Evolutionary conservation across 163 green algal species (phyloP).

Genomic region (Coccomyxa subellipsoidea): DNA sequence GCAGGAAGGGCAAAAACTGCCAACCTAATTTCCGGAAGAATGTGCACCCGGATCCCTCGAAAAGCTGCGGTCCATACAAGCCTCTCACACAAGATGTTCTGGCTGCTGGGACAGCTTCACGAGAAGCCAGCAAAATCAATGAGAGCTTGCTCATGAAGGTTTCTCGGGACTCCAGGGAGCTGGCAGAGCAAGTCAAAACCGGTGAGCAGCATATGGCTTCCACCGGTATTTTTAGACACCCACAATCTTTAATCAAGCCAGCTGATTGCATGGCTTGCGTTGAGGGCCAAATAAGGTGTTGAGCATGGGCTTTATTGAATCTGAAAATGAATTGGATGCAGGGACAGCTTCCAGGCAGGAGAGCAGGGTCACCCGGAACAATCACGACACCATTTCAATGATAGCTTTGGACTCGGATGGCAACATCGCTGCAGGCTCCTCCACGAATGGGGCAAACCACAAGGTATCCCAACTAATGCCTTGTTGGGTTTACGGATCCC

Average conservation of each 20-base stretch:
- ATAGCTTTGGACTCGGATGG: slow-evolving; percentile 40
- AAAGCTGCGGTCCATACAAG: slow-evolving; percentile 62
- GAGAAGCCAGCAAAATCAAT: not conserved
- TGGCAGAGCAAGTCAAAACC: not conserved
- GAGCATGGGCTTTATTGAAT: no score
- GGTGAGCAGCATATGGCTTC: not conserved
- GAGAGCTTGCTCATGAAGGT: not conserved
- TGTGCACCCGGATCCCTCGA: slow-evolving; percentile 48
- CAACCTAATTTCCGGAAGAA: slow-evolving; percentile 73
- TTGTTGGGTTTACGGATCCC: not conserved
- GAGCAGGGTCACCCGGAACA: not conserved
- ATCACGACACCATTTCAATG: slow-evolving; percentile 66
- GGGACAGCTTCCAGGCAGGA: not conserved
- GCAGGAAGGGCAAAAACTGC: slow-evolving; percentile 38
- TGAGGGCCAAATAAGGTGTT: no score
- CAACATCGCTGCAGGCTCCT: slow-evolving; percentile 51
- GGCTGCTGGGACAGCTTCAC: no score
- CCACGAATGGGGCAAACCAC: slow-evolving; percentile 62
- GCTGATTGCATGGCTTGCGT: no score
- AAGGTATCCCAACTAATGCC: slow-evolving; percentile 37
- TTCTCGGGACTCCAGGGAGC: not conserved
- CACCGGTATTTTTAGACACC: no score
- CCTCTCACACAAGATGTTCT: no score
- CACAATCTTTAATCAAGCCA: no score
- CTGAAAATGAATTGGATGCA: not conserved